Conservation (phyloP, 352 stramenopile species). For the Globisporangium radiosum region DNA sequence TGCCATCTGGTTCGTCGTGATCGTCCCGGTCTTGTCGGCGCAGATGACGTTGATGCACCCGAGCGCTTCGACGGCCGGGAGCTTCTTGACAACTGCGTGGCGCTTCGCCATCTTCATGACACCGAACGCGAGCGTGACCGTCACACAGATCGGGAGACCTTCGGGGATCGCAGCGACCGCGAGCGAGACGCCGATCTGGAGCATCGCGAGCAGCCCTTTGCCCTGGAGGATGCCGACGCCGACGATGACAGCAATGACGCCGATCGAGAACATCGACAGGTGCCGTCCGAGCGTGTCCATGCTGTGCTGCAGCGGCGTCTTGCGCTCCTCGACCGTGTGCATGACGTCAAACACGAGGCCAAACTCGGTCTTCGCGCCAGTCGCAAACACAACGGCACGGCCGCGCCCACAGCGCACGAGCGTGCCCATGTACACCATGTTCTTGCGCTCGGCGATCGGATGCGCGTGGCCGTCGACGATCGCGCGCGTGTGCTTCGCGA, state of each 20-base stretch:
- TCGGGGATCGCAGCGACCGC: slow-evolving; percentile 72
- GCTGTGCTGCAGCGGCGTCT: slow-evolving; percentile 91
- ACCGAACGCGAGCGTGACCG: slow-evolving; percentile 67
- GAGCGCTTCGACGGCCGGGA: slow-evolving; percentile 78
- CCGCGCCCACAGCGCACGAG: slow-evolving; percentile 90
- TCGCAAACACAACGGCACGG: slow-evolving; percentile 92
- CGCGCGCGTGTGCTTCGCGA: slow-evolving; percentile 57
- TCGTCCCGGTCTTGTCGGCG: slow-evolving; percentile 93
- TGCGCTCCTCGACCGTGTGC: slow-evolving; percentile 88
- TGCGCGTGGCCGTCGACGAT: slow-evolving; percentile 67
- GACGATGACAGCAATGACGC: slow-evolving; percentile 92
- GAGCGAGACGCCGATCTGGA: slow-evolving; percentile 94
- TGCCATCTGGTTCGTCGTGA: slow-evolving; percentile 89
- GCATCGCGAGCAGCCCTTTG: slow-evolving; percentile 92
- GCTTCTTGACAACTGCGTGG: slow-evolving; percentile 86
- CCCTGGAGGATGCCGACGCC: slow-evolving; percentile 89
- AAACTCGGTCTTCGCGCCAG: slow-evolving; percentile 94
- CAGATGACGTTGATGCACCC: slow-evolving; percentile 91
- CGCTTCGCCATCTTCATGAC: slow-evolving; percentile 86
- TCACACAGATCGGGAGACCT: slow-evolving; percentile 76
- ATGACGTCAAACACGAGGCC: slow-evolving; percentile 94
- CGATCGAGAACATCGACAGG: slow-evolving; percentile 91
- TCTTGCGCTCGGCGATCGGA: slow-evolving; percentile 70
- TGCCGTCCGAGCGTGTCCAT: slow-evolving; percentile 97
- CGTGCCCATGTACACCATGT: slow-evolving; percentile 97